A percentile compares a stretch with the other conserved stretches of the same genome.
These are phyloP conservation scores for Tremella mesenterica DNA, from an alignment of 768 basidiomycete genomes.

Conservation along the genomic window DNA sequence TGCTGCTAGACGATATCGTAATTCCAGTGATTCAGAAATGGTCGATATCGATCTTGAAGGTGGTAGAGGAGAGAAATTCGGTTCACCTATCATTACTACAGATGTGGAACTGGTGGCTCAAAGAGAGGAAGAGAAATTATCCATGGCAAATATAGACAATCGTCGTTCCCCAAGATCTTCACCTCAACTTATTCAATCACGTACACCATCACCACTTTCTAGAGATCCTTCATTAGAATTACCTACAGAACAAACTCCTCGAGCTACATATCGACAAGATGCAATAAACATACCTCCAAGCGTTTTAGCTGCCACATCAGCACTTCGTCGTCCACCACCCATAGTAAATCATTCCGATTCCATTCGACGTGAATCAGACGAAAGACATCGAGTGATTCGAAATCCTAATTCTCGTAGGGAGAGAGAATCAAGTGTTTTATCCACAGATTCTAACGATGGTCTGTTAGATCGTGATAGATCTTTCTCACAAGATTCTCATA, in stretches of 20 bases:
- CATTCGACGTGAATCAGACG: slow-evolving; percentile 16
- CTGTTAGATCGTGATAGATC: slow-evolving; percentile 10
- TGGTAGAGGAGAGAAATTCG: slow-evolving; percentile 36
- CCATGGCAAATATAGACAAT: slow-evolving; percentile 27
- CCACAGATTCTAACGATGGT: slow-evolving; percentile 20
- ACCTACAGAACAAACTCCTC: slow-evolving; percentile 10
- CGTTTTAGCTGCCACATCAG: slow-evolving; percentile 18
- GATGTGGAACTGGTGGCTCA: slow-evolving; percentile 22
- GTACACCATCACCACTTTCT: slow-evolving; percentile 23
- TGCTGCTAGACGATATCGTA: slow-evolving; percentile 8
- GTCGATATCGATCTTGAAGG: slow-evolving; percentile 45
- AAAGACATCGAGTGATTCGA: slow-evolving; percentile 7
- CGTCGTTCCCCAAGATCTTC: no score
- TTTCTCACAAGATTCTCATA: not conserved
- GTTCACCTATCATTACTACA: slow-evolving; percentile 16
- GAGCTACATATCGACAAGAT: slow-evolving; percentile 5
- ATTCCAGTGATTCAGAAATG: slow-evolving; percentile 29
- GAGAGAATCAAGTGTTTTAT: slow-evolving; percentile 23
- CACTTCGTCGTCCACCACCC: slow-evolving; percentile 23
- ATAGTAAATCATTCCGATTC: slow-evolving; percentile 11
- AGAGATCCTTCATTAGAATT: slow-evolving; percentile 18
- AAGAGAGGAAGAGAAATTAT: slow-evolving; percentile 24
- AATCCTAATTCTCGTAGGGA: slow-evolving; percentile 7
- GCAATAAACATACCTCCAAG: slow-evolving; percentile 11
- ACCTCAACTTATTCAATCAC: slow-evolving; percentile 7